Percentiles rank a stretch among this genome's conserved stretches.
phyloP scores from a whole-genome alignment of 805 yeast genomes.

The Ogataea glucozyma region DNA sequence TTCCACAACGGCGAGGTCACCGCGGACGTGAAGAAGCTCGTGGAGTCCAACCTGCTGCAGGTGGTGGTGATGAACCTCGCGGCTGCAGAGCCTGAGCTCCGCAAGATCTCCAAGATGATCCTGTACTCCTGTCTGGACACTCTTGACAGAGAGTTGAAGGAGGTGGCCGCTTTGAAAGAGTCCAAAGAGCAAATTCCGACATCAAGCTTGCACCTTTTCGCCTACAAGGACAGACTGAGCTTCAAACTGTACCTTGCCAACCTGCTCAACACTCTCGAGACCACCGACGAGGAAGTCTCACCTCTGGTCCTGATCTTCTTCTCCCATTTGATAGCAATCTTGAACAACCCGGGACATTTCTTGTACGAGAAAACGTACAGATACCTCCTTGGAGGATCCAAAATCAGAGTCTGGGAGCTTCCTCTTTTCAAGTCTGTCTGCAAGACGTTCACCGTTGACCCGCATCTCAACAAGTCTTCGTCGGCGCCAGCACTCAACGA shows the following conservation, averaged over 20 bases:
- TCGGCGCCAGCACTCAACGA: slow-evolving; percentile 40
- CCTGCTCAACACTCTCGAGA: slow-evolving; percentile 40
- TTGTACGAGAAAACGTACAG: slow-evolving; percentile 70
- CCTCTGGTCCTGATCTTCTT: slow-evolving; percentile 56
- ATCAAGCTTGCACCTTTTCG: slow-evolving; percentile 10
- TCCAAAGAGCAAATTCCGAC: slow-evolving; percentile 14
- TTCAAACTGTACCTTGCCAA: slow-evolving; percentile 56
- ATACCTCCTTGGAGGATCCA: slow-evolving; percentile 62
- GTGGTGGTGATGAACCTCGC: slow-evolving; percentile 50
- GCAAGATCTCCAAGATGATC: slow-evolving; percentile 44
- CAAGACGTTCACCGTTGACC: slow-evolving; percentile 28
- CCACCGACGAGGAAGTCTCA: slow-evolving; percentile 32
- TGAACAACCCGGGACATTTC: slow-evolving; percentile 70
- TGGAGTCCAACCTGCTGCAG: slow-evolving; percentile 58
- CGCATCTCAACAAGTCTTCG: slow-evolving; percentile 21
- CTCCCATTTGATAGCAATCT: slow-evolving; percentile 55
- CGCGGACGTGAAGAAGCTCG: slow-evolving; percentile 55
- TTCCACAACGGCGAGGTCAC: slow-evolving; percentile 25
- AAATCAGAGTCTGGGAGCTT: slow-evolving; percentile 40
- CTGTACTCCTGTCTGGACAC: slow-evolving; percentile 46
- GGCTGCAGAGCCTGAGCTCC: slow-evolving; percentile 31
- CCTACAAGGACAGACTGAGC: slow-evolving; percentile 56
- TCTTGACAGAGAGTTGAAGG: slow-evolving; percentile 40
- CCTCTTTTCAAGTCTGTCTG: slow-evolving; percentile 47
- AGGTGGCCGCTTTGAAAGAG: slow-evolving; percentile 22